These are phyloP conservation scores for Lasiosphaeriaceae sp. DNA, from an alignment of 495 filamentous ascomycete genomes.

Conservation along the genomic window DNA sequence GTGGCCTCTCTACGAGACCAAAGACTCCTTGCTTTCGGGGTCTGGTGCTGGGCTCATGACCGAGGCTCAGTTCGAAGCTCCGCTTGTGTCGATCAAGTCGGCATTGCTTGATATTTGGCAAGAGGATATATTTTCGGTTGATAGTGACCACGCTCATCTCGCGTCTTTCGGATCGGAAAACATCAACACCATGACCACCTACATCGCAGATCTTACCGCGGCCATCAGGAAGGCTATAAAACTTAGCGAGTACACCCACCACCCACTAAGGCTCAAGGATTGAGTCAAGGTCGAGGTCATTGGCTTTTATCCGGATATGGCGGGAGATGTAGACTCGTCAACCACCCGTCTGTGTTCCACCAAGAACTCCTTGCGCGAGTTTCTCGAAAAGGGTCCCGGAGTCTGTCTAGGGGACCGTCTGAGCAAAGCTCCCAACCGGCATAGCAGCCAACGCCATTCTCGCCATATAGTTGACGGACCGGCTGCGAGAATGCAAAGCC, in stretches of 20 bases:
- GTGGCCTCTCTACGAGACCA: constrained; percentile 65
- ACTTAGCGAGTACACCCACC: constrained; percentile 36
- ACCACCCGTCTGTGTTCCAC: constrained; percentile 52
- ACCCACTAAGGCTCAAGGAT: constrained; percentile 42
- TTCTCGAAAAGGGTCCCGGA: constrained; percentile 42
- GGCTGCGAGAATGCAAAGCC: background rate
- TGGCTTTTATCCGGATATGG: constrained; percentile 58
- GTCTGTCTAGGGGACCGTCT: constrained; percentile 38
- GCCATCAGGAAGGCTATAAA: constrained; percentile 42
- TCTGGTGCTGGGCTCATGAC: constrained; percentile 17
- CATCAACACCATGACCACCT: constrained; percentile 43
- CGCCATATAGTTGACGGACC: background rate
- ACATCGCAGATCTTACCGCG: constrained; percentile 45
- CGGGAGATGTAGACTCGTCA: constrained; percentile 30
- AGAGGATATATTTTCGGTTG: constrained; percentile 54
- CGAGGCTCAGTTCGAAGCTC: constrained; percentile 49
- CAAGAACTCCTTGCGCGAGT: constrained; percentile 47
- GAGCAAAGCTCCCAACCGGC: constrained; percentile 23
- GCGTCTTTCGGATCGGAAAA: constrained; percentile 56
- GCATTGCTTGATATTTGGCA: constrained; percentile 51
- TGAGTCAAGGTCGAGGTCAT: constrained; percentile 57
- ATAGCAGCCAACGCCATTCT: background rate
- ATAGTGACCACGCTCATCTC: constrained; percentile 55
- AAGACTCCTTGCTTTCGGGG: constrained; percentile 55
- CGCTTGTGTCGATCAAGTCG: constrained; percentile 60